Evolutionary conservation across 2,329 filamentous ascomycete genomes (phyloP).

Genomic region (Xylariaceae sp.): DNA sequence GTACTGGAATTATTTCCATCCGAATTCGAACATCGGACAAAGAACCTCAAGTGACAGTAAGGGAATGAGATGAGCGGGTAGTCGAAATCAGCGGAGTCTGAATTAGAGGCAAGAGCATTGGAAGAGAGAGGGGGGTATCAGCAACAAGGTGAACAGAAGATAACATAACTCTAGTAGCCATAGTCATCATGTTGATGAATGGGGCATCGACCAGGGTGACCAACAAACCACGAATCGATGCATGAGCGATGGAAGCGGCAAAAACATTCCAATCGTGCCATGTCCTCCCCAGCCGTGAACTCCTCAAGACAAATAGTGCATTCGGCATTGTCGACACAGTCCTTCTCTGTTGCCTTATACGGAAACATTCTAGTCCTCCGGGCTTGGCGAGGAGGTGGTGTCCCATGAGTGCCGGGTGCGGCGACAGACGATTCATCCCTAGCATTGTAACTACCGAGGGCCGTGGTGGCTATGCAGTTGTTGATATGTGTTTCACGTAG

Average conservation of each 20-base stretch:
- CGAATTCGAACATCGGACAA: no score
- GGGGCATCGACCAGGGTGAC: conserved; percentile 60
- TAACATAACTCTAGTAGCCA: conserved; percentile 39
- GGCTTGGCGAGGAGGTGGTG: conserved; percentile 32
- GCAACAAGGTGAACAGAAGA: no score
- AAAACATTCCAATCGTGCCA: conserved; percentile 64
- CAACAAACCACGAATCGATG: conserved; percentile 60
- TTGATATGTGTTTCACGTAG: conserved; percentile 57
- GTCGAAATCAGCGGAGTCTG: no score
- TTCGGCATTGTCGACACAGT: conserved; percentile 63
- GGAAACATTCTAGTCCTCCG: conserved; percentile 59
- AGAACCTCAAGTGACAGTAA: no score
- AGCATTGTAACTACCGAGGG: no score
- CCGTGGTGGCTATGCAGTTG: conserved; percentile 44
- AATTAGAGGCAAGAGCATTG: no score
- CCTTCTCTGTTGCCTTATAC: conserved; percentile 63
- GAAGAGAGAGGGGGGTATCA: no score
- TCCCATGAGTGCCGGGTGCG: conserved; percentile 20
- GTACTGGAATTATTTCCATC: no score
- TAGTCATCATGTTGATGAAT: conserved; percentile 63
- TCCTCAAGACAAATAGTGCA: conserved; percentile 67
- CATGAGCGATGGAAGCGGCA: conserved; percentile 61
- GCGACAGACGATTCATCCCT: conserved; percentile 10
- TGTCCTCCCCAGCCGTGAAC: conserved; percentile 56
- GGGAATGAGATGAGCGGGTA: no score